These are phyloP conservation scores for Chlorella variabilis DNA, from an alignment of 163 green algal genomes.

Conservation along the genomic window DNA sequence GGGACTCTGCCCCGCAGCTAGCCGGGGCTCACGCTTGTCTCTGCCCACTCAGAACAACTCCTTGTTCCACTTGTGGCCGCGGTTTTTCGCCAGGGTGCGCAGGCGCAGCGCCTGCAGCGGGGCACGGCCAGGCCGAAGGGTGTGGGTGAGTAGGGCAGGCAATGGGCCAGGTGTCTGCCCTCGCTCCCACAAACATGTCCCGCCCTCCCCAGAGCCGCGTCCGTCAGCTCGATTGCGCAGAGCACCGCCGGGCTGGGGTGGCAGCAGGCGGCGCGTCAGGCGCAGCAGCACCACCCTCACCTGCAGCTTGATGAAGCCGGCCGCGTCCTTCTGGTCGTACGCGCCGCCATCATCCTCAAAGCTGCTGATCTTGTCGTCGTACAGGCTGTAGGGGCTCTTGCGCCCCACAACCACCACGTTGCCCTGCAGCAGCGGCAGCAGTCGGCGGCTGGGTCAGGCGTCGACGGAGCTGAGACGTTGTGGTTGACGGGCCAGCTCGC, in stretches of 20 bases:
- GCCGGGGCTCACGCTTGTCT: neutral
- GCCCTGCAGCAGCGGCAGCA: constrained; percentile 63
- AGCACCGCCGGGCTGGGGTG: too few relatives aligned
- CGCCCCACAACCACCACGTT: constrained; percentile 90
- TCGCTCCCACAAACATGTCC: neutral
- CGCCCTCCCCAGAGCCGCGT: too few relatives aligned
- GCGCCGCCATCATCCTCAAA: constrained; percentile 97
- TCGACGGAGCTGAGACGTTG: too few relatives aligned
- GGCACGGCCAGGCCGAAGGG: neutral
- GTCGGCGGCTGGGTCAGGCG: neutral
- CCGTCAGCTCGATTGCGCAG: too few relatives aligned
- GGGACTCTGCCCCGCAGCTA: neutral
- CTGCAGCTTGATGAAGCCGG: constrained; percentile 96
- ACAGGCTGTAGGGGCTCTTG: constrained; percentile 91
- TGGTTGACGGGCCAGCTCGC: too few relatives aligned
- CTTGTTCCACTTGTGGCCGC: constrained; percentile 39
- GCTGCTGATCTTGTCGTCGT: constrained; percentile 90
- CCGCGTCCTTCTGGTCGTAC: constrained; percentile 88
- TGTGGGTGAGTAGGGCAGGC: neutral
- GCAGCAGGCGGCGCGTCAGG: too few relatives aligned
- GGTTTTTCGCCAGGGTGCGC: constrained; percentile 83
- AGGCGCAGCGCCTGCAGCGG: constrained; percentile 87
- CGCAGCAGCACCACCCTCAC: neutral
- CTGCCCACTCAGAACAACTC: neutral
- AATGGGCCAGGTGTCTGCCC: neutral